A percentile compares a stretch with the other conserved stretches of the same genome.
Evolutionary conservation across 2,329 filamentous ascomycete genomes (phyloP).

Genomic region (Penicillium sclerotigenum): DNA sequence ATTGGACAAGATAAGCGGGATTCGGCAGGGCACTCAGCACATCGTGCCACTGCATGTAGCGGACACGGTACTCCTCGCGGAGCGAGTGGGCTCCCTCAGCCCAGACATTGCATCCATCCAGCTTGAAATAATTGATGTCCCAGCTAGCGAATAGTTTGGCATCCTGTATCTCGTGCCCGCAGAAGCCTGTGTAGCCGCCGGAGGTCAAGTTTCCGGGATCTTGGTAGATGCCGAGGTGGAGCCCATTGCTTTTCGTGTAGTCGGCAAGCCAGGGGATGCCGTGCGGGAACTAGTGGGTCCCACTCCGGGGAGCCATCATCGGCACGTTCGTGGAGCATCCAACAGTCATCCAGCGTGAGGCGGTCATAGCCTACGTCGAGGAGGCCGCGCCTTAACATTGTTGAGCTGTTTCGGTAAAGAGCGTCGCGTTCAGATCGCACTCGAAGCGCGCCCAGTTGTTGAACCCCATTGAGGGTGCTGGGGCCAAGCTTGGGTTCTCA

Average conservation of each 20-base stretch:
- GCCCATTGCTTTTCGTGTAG: conserved; percentile 40
- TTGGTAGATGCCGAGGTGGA: conserved; percentile 49
- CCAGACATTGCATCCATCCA: conserved; percentile 44
- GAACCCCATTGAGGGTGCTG: conserved; percentile 52
- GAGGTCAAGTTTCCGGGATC: conserved; percentile 47
- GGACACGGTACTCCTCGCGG: too few relatives aligned
- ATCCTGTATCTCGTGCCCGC: conserved; percentile 43
- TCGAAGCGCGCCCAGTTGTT: conserved; percentile 52
- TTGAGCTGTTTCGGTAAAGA: conserved; percentile 50
- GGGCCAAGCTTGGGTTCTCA: conserved; percentile 25
- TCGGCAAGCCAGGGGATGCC: conserved; percentile 45
- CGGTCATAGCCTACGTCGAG: conserved; percentile 38
- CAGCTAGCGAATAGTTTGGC: conserved; percentile 39
- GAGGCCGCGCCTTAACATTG: conserved; percentile 45
- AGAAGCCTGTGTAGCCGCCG: conserved; percentile 44
- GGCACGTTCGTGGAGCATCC: conserved; percentile 39
- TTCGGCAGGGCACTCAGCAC: conserved; percentile 36
- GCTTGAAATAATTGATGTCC: conserved; percentile 52
- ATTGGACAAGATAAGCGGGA: conserved; percentile 46
- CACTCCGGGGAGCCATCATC: conserved; percentile 41
- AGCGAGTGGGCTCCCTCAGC: conserved; percentile 16
- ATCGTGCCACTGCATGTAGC: too few relatives aligned
- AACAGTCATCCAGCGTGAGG: conserved; percentile 50
- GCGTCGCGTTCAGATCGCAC: conserved; percentile 49
- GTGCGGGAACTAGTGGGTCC: conserved; percentile 44